Evolutionary conservation across 805 yeast genomes (phyloP), one percentile per base, ranked within the genome.

Genomic region (Yarrowia divulgata): DNA sequence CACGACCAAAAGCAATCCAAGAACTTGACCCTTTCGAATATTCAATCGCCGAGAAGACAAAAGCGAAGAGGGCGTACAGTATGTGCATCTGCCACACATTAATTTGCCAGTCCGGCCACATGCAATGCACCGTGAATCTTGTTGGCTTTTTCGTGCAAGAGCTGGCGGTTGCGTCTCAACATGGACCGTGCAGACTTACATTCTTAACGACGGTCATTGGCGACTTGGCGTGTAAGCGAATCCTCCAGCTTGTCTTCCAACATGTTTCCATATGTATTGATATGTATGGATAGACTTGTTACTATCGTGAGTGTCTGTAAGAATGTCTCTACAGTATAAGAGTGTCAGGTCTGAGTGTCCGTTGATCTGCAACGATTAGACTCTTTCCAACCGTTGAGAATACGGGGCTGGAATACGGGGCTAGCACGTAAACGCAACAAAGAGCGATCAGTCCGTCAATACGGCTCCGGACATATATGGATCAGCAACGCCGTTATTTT

Each of bases 201-300:
- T 49, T 49, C 55, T 49, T 49, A 49, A 49, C 55, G 39, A 49
- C 18, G 9, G 37, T 32, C 14, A 23, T n/a, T 32, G 55, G 55
- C 55, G 55, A 49, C 55, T 49, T 49, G 55, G 55, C 55, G 55
- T 32, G 39, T 49, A 49, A 49, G 55, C 55, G 55, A 49, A 2
- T 39, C 16, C 12, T 10, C 5, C 9, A 35, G 1, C 12, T 8
- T 3, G 40, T 23, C 29, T 23, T 23, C 29, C 46, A 45, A 45
- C 48, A 45, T 45, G 48, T 45, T 43, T 43, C 48, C 48, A 43
- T 18, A 43, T 43, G 52, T 48, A 29, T 48, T 14, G 34, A 29
- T 29, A 29, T 48, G 52, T 46, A 46, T 46, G 50, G 29, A 23
- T 23, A 23, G 29, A 2, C 4, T 2, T 23, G 29, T 23, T 23